A percentile compares a stretch with the other conserved stretches of the same genome.
phyloP scores from a whole-genome alignment of 2,329 filamentous ascomycete genomes.

The Venturiaceae sp. region DNA sequence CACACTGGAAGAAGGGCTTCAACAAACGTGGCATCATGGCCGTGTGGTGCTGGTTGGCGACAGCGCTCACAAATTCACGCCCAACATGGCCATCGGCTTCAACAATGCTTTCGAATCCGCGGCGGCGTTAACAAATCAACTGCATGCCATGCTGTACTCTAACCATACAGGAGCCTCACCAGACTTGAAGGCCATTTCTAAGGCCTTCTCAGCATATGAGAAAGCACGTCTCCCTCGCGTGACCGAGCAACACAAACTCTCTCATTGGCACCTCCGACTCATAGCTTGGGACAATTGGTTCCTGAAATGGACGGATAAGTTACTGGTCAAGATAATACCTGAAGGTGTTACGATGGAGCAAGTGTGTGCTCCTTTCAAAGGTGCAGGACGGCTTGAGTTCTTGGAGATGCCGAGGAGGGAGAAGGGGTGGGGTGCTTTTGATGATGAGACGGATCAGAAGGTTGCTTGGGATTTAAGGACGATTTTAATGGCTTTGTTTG shows the following conservation, averaged over 20 bases:
- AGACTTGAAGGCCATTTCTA: neutral
- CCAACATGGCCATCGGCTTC: neutral
- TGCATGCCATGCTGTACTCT: neutral
- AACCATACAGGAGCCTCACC: neutral
- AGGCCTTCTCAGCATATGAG: neutral
- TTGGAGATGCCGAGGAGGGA: neutral
- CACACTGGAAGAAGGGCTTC: neutral
- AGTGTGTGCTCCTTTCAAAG: neutral
- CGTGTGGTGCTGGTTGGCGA: neutral
- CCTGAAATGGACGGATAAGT: neutral
- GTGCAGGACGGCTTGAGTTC: neutral
- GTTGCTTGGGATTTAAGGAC: too few species aligned
- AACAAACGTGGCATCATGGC: neutral
- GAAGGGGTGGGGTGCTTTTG: neutral
- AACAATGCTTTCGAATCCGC: neutral
- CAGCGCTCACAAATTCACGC: neutral
- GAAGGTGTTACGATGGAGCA: neutral
- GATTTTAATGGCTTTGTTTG: too few species aligned
- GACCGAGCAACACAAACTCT: neutral
- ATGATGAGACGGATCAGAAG: too few species aligned
- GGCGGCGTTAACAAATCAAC: neutral
- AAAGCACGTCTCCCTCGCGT: neutral
- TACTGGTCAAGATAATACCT: neutral
- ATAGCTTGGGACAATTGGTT: neutral
- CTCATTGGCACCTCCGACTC: neutral